These are phyloP conservation scores for Sechiopsis laciniata DNA, from an alignment of 306 rosid genomes.

Conservation along the genomic window DNA sequence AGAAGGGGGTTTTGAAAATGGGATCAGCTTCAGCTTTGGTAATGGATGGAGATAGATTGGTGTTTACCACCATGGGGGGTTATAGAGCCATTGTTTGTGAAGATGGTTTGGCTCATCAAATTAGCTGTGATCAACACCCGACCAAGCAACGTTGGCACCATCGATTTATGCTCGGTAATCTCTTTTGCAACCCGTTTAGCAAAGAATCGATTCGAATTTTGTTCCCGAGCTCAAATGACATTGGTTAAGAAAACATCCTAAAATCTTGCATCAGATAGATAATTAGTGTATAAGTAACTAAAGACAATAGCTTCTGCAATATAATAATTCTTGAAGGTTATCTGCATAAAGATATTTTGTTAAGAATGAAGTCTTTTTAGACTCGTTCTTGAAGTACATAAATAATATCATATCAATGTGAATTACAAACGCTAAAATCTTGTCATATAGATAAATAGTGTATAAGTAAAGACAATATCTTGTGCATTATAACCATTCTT, in stretches of 20 bases:
- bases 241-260: neutral
- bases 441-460: too few relatives aligned
- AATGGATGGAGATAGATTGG: conserved; percentile 64
- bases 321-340: too few relatives aligned
- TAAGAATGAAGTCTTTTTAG: too few relatives aligned
- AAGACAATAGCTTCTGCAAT: neutral
- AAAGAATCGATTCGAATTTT: neutral
- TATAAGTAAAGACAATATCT: too few relatives aligned
- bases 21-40: conserved; percentile 62
- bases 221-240: neutral
- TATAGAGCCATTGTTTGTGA: conserved; percentile 68
- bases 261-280: neutral
- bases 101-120: conserved; percentile 62
- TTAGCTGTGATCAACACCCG: conserved; percentile 28
- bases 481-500: too few relatives aligned
- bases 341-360: too few relatives aligned
- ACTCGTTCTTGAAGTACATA: too few relatives aligned
- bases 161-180: conserved; percentile 48
- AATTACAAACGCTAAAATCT: neutral
- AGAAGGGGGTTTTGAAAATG: conserved; percentile 32
- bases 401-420: too few relatives aligned
- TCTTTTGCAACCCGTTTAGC: neutral
- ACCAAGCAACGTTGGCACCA: conserved; percentile 47
- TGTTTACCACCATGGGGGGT: conserved; percentile 60
- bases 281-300: neutral